Percentiles rank a stretch among this genome's conserved stretches.
Evolutionary conservation across 2,329 filamentous ascomycete species (phyloP).

Genomic region (Pseudogymnoascus sp.): DNA sequence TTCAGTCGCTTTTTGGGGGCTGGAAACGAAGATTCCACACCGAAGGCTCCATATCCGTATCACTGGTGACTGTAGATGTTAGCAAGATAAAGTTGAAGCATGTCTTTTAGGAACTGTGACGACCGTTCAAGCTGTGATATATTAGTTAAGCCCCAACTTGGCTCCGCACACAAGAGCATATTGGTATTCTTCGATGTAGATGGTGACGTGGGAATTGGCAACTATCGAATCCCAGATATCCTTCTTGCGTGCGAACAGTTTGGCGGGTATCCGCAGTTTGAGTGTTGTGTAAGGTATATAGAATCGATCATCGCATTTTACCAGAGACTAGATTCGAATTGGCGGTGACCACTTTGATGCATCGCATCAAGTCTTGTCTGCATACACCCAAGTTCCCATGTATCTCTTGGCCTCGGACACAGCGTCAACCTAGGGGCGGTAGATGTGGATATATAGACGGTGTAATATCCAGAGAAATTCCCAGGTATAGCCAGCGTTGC

Average conservation of each 20-base stretch:
- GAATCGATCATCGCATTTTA: neutral
- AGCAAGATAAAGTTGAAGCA: neutral
- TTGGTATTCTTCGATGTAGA: neutral
- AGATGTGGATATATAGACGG: conserved; percentile 6
- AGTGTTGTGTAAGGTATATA: neutral
- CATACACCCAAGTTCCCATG: neutral
- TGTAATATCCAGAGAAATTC: conserved; percentile 4
- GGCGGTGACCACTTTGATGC: neutral
- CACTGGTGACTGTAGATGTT: neutral
- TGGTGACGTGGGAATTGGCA: neutral
- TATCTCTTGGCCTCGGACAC: neutral
- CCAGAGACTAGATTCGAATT: neutral
- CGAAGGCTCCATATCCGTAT: neutral
- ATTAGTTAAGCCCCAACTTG: neutral
- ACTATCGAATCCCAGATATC: neutral
- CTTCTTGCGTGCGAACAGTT: neutral
- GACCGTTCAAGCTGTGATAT: neutral
- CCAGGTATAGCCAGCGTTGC: conserved; percentile 7
- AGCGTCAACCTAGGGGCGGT: neutral
- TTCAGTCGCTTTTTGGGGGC: neutral
- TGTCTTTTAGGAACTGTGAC: neutral
- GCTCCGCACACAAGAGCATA: neutral
- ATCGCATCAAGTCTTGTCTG: neutral
- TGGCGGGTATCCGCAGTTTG: neutral
- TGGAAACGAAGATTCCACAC: neutral